Evolutionary conservation across 768 basidiomycete genomes (phyloP).

Genomic region (Boletus patriciae): DNA sequence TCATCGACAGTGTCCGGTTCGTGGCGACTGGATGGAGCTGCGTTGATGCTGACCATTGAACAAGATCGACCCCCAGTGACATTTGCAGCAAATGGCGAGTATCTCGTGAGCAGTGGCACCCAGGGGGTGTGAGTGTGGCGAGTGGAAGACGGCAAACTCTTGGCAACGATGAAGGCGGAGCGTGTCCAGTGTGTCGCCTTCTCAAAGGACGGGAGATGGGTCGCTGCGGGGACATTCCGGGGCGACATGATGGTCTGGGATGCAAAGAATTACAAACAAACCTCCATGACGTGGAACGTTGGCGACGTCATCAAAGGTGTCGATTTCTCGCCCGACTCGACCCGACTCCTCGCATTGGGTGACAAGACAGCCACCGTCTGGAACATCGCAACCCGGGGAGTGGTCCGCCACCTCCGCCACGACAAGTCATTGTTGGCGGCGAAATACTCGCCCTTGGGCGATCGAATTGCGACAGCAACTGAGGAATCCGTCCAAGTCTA

Average conservation of each 20-base stretch:
- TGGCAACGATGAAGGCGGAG: background rate
- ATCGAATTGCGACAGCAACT: background rate
- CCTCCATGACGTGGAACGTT: background rate
- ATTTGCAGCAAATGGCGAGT: background rate
- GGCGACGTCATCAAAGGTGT: background rate
- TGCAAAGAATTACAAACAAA: background rate
- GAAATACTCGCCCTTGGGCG: background rate
- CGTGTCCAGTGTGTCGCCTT: background rate
- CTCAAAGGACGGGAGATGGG: background rate
- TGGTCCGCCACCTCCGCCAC: no score
- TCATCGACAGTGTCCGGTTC: no score
- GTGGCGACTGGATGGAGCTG: no score
- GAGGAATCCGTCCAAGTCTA: background rate
- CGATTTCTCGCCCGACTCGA: slow-evolving; percentile 10
- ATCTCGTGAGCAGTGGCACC: background rate
- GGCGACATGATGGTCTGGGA: background rate
- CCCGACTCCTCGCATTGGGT: background rate
- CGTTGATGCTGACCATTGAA: no score
- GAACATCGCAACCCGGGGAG: background rate
- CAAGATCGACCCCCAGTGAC: background rate
- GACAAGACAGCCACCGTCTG: background rate
- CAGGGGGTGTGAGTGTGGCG: background rate
- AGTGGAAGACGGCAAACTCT: background rate
- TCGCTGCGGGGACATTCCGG: background rate
- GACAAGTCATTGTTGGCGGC: no score